phyloP scores from a whole-genome alignment of 345 rosid species.

The Melaleuca quinquenervia region DNA sequence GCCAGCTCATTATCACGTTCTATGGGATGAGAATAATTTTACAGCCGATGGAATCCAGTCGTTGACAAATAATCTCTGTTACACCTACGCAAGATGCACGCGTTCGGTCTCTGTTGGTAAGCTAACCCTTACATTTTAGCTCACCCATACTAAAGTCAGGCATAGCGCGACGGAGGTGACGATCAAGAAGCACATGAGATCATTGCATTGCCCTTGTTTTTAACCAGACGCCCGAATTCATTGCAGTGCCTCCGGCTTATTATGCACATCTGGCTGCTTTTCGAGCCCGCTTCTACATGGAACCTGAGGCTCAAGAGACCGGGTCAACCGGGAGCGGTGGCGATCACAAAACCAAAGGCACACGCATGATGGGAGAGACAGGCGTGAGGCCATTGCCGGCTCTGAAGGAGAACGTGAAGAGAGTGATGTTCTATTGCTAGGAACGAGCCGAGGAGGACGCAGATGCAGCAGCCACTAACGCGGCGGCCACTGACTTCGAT shows the following conservation, averaged over 20 bases:
- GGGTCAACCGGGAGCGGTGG: conserved; percentile 37
- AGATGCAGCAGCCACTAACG: neutral
- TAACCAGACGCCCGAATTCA: neutral
- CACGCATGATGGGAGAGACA: conserved; percentile 33
- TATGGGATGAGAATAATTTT: conserved; percentile 98
- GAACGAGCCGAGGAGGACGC: neutral
- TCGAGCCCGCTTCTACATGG: conserved; percentile 93
- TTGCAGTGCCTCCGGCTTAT: conserved; percentile 91
- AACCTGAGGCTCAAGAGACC: conserved; percentile 81
- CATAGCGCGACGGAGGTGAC: neutral
- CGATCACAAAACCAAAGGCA: conserved; percentile 11
- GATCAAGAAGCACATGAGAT: neutral
- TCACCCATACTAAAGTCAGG: neutral
- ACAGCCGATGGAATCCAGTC: conserved; percentile 97
- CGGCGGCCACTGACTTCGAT: neutral
- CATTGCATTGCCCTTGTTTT: neutral
- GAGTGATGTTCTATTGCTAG: conserved; percentile 95
- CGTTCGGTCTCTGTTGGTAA: conserved; percentile 92
- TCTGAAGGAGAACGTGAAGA: conserved; percentile 94
- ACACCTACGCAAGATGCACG: conserved; percentile 96
- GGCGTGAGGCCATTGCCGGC: conserved; percentile 87
- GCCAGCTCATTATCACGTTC: conserved; percentile 98
- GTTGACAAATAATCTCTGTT: conserved; percentile 88
- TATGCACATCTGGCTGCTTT: conserved; percentile 98
- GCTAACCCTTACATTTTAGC: neutral